These are phyloP conservation scores for Starmera pachycereana DNA, from an alignment of 805 yeast genomes.

Conservation along the genomic window DNA sequence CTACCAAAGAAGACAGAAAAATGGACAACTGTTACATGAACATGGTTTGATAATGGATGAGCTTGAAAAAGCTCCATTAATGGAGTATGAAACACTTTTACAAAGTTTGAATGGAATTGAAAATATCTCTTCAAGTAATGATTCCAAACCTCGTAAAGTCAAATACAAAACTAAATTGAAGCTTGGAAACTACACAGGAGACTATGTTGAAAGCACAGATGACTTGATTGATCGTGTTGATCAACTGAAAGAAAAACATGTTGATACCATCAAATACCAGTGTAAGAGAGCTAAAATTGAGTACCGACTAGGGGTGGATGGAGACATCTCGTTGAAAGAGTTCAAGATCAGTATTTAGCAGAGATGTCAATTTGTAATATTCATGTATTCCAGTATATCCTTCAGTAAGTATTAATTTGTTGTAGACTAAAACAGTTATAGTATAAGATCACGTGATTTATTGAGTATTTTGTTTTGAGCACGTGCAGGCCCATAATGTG, in stretches of 20 bases:
- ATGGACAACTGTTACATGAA: conserved; percentile 12
- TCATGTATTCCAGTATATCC: too few species aligned
- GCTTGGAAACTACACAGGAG: conserved; percentile 18
- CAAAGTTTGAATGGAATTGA: conserved; percentile 4
- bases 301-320: background rate
- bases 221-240: conserved; percentile 10
- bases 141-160: background rate
- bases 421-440: too few species aligned
- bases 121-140: conserved; percentile 1
- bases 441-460: too few species aligned
- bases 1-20: conserved; percentile 6
- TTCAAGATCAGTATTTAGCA: background rate
- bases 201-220: conserved; percentile 15
- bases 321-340: background rate
- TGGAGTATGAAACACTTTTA: conserved; percentile 2
- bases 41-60: conserved; percentile 5
- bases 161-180: conserved; percentile 7
- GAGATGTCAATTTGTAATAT: too few species aligned
- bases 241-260: background rate
- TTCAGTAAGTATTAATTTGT: too few species aligned
- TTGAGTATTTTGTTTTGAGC: too few species aligned
- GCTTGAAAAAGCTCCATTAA: too few species aligned
- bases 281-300: background rate
- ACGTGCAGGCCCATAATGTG: too few species aligned
- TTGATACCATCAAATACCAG: background rate